A percentile compares a stretch with the other conserved stretches of the same genome.
Evolutionary conservation across 2,329 filamentous ascomycete genomes (phyloP).

Genomic region (Claviceps spartinae): DNA sequence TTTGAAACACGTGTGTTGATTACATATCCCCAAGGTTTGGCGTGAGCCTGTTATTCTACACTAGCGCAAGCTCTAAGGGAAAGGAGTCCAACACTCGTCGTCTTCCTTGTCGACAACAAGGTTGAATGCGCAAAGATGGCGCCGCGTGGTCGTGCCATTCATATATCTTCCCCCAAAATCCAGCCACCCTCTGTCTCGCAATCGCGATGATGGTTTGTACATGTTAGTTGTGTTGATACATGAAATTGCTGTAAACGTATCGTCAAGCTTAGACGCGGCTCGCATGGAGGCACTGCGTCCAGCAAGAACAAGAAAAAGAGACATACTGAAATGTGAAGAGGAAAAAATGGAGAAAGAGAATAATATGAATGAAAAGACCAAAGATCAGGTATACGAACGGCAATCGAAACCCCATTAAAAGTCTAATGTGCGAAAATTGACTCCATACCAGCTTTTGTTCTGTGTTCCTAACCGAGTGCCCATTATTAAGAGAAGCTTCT

Average conservation of each 20-base stretch:
- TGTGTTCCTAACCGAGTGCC: background rate
- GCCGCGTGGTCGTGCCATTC: slow-evolving; percentile 16
- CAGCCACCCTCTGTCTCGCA: slow-evolving; percentile 13
- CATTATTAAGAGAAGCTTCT: background rate
- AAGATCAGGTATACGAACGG: background rate
- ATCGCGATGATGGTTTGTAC: slow-evolving; percentile 11
- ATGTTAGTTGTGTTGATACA: slow-evolving; percentile 7
- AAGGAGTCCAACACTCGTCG: background rate
- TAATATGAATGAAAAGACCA: slow-evolving; percentile 4
- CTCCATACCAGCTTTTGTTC: background rate
- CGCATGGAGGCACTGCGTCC: background rate
- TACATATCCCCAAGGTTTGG: background rate
- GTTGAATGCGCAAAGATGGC: no score
- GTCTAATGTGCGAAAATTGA: background rate
- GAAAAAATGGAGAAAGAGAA: slow-evolving; percentile 5
- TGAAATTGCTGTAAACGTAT: background rate
- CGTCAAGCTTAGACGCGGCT: background rate
- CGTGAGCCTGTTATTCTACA: slow-evolving; percentile 6
- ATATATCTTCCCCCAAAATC: slow-evolving; percentile 16
- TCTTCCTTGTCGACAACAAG: slow-evolving; percentile 2
- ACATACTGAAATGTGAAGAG: slow-evolving; percentile 4
- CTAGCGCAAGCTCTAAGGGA: background rate
- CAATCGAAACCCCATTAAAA: background rate
- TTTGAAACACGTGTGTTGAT: background rate
- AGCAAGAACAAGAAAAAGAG: background rate